Conservation (phyloP, 306 rosid species). For the Urtica urens region DNA sequence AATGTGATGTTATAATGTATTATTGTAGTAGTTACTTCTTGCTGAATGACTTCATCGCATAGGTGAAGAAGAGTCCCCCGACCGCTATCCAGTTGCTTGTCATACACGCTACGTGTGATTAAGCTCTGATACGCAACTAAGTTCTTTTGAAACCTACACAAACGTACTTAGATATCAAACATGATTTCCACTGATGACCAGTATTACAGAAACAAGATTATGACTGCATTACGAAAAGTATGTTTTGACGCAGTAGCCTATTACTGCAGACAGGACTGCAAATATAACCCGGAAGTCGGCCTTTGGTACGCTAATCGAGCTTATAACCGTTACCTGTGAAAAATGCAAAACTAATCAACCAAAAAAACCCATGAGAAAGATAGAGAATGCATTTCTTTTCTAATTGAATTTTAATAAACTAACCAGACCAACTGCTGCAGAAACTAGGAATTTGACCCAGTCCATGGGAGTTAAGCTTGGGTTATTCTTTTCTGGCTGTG, state of each 20-base stretch:
- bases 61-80: slow-evolving; percentile 96
- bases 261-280: slow-evolving; percentile 67
- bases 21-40: slow-evolving; percentile 46
- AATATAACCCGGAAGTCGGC: slow-evolving; percentile 77
- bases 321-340: slow-evolving; percentile 71
- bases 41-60: slow-evolving; percentile 98
- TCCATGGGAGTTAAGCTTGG: slow-evolving; percentile 99
- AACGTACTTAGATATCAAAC: too few relatives aligned
- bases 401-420: neutral
- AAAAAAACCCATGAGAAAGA: slow-evolving; percentile 14
- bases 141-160: slow-evolving; percentile 71
- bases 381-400: neutral
- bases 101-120: slow-evolving; percentile 86
- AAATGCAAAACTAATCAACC: too few relatives aligned
- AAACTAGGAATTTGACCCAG: slow-evolving; percentile 81
- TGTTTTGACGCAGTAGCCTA: slow-evolving; percentile 80
- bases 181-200: too few relatives aligned
- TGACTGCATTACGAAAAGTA: slow-evolving; percentile 60
- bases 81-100: slow-evolving; percentile 93
- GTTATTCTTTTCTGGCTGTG: slow-evolving; percentile 92
- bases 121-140: slow-evolving; percentile 79
- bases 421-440: slow-evolving; percentile 90
- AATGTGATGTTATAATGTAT: too few relatives aligned
- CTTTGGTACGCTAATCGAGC: slow-evolving; percentile 67
- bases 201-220: neutral